Percentiles rank a stretch among this genome's conserved stretches.
Evolutionary conservation across 176 grass and related monocot species (phyloP).

Genomic region (Carex littledalei): DNA sequence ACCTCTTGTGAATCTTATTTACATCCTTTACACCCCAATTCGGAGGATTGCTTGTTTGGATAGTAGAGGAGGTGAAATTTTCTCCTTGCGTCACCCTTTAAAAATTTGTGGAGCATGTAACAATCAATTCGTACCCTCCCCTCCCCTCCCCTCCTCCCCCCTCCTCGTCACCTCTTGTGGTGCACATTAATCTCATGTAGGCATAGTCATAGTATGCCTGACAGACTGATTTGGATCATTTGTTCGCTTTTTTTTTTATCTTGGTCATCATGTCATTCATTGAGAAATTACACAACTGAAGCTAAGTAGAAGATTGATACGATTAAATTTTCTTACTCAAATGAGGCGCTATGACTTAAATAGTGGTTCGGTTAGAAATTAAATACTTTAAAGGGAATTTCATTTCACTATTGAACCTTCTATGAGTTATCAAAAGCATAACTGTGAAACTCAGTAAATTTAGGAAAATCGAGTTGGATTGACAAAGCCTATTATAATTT

Average conservation of each 20-base stretch:
- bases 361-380: not conserved
- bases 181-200: not conserved
- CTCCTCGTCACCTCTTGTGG: too few relatives aligned
- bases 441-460: not conserved
- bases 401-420: not conserved
- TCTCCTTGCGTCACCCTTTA: too few relatives aligned
- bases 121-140: too few relatives aligned
- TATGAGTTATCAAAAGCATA: not conserved
- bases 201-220: not conserved
- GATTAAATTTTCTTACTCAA: not conserved
- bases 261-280: not conserved
- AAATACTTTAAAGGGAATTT: not conserved
- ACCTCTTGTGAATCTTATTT: too few relatives aligned
- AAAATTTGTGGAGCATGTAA: too few relatives aligned
- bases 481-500: not conserved
- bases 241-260: not conserved
- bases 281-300: not conserved
- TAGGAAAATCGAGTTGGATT: not conserved
- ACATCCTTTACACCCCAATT: too few relatives aligned
- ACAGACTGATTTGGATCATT: not conserved
- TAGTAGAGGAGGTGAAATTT: too few relatives aligned
- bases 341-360: not conserved
- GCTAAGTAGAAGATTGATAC: not conserved
- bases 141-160: too few relatives aligned
- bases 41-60: too few relatives aligned